Evolutionary conservation across 176 grass and related monocot species (phyloP), one percentile per base, ranked within the genome.

Genomic region (Aegilops tauschii): DNA sequence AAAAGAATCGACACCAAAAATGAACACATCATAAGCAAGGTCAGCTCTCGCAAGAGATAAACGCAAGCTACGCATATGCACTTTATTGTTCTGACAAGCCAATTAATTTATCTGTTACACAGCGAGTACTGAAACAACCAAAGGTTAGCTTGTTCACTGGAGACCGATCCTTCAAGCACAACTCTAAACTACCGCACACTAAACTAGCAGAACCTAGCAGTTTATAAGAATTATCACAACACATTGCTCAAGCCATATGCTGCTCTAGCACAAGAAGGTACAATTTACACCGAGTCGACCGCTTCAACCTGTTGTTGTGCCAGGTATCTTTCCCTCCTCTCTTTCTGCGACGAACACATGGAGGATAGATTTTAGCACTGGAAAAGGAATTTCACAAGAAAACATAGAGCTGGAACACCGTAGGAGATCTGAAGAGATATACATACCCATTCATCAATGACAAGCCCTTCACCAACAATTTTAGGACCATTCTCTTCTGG

Each of bases 371-470:
- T 27, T 89, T 62, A 88, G 71, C 23, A 82, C 31, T 14, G 30
- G 13, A 12, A 17, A 61, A 86, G 16, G 49, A 61, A 82, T 78
- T 12, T 61, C 23, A 47, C 31, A 80, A 39, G 61, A 31, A 13
- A 35, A 9, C 9, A 50, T 9, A 73, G 40, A 44, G 3, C 56
- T 14, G n/a, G 52, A 70, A 66, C 21, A 78, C 13, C 37, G 25
- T 30, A 87, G 13, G 73, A 73, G 68, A 87, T 49, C 23, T 30
- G 36, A 85, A 71, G 74, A 80, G 61, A 40, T 20, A 37, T 94
- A 96, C 94, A 27, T 94, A 99, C 97, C 94, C 97, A 99, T 94
- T 99, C 94, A 87, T 96, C 97, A 7, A 99, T 96, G 16, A 96
- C 94, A 11, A 96, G 94, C 44, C 97, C 94, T 93, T 99, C 97